Base-by-base conservation (phyloP, 1,284 basidiomycete species). In the Pseudozyma hubeiensis region DNA sequence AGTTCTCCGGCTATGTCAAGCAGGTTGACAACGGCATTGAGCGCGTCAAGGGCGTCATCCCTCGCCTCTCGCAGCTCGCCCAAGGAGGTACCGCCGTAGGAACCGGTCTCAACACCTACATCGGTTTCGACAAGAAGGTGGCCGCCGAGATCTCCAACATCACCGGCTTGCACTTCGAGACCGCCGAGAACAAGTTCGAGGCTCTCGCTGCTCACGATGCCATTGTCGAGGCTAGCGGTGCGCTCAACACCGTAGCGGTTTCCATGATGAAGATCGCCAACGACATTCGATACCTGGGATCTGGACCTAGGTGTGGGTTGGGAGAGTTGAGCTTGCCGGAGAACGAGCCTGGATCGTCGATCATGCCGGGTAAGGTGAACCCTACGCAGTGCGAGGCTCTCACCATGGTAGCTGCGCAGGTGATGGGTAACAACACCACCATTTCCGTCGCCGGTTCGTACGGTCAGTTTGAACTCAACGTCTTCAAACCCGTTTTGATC, bases 291-390 rank as follows among this genome's bases (percentile, higher is more conserved):
- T 99, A 93, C 89, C 91, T 99, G 75, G 97, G 91, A 35, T 98
- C 96, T 54, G 97, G 97, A 60, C 97, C 97, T 71, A 92, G 97
- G 55, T 99, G 97, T 83, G 97, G 97, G 69, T 89, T 99, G 49
- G 97, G 97, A 37, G 97, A 99, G 87, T 87, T 99, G 53, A 90
- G 89, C 80, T 87, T 99, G 64, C 97, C 97, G 19, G 97, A 99
- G 87, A 99, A 99, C 86, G 97, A 99, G 86, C 97, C 97, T 46
- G 97, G 97, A 64, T 97, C 93, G 83, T 97, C 94, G 69, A 99
- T 99, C 87, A 99, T 99, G 97, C 97, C 97, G 19, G 97, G 97
- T 73, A 99, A 99, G 87, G 97, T 99, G 64, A 99, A 99, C 87
- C 97, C 97, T 16, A 99, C 97, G 5, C 97, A 99, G 86, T 99